These are phyloP conservation scores for Casuarina cunninghamiana DNA, from an alignment of 306 rosid genomes.

Conservation along the genomic window DNA sequence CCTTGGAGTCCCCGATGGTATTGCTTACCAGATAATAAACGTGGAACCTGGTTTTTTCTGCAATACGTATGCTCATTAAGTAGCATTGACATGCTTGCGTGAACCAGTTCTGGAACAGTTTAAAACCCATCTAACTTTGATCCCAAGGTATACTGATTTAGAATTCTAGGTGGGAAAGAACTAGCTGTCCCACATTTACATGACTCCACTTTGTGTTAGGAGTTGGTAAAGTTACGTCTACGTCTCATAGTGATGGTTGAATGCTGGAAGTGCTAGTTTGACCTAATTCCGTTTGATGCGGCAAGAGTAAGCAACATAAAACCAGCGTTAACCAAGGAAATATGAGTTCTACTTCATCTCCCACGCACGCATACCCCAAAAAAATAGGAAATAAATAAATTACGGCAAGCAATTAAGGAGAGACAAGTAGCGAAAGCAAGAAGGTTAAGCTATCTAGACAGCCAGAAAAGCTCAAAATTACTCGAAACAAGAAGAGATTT, in stretches of 20 bases:
- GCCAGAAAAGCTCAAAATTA: neutral
- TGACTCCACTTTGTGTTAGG: neutral
- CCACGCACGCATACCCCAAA: no score
- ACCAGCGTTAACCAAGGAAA: no score
- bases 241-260: neutral
- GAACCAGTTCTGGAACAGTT: neutral
- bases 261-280: no score
- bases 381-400: no score
- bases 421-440: neutral
- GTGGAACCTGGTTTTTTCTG: conserved; percentile 70
- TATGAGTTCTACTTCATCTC: no score
- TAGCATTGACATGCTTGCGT: neutral
- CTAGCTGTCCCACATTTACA: neutral
- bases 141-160: neutral
- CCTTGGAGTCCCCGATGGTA: conserved; percentile 79
- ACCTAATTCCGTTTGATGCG: no score
- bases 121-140: no score
- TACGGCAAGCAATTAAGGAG: neutral
- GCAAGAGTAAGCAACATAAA: no score
- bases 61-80: neutral
- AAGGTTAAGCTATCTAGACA: neutral
- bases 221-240: neutral
- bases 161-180: neutral
- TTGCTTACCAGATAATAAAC: conserved; percentile 65
- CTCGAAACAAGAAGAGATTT: neutral